Base-by-base conservation (phyloP, 768 basidiomycete genomes). In the Trametes elegans region DNA sequence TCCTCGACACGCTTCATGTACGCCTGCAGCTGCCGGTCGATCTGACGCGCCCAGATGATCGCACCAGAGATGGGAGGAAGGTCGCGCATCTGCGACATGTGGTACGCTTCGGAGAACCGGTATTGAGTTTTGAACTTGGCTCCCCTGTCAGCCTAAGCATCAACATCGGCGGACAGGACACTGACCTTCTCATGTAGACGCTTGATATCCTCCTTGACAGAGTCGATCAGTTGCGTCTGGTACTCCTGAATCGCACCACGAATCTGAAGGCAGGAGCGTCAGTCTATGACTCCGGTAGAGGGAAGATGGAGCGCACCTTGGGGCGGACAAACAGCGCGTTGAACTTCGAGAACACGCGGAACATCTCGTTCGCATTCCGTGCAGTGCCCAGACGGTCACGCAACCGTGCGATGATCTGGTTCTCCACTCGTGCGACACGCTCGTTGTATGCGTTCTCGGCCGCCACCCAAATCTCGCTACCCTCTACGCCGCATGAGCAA, bases 1-100 rank as follows among this genome's bases (percentile, higher is more conserved):
- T 98, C 96, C 66, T 98, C 97, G 46, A 98, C 96, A 14, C 96
- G 89, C 70, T 95, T 96, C 96, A 99, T 99, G 76, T 98, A 98
- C 0, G 93, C 87, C 54, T 88, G 79, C 2, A 99, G 83, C 66
- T 99, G 97, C 3, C 94, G 85, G 65, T 98, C 96, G 58, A 99
- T 99, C 75, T 98, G 97, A n/a, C 89, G 82, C 0, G 97, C 96
- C 97, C 97, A 99, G 63, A 96, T 93, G 70, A 98, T 97, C 16
- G 97, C 92, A 24, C 94, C 93, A 1, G 97, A 92, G 49, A 99
- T 97, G n/a, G 95, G 93, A 2, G 96, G 96, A 9, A 98, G 78
- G 69, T 99, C 97, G 23, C 97, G 92, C 85, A 98, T 93, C 70
- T 97, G 94, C 0, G 95, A 88, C 96, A 98, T 98, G 71, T 97